Conservation (phyloP, 768 basidiomycete genomes). For the Strobilomyces confusus region DNA sequence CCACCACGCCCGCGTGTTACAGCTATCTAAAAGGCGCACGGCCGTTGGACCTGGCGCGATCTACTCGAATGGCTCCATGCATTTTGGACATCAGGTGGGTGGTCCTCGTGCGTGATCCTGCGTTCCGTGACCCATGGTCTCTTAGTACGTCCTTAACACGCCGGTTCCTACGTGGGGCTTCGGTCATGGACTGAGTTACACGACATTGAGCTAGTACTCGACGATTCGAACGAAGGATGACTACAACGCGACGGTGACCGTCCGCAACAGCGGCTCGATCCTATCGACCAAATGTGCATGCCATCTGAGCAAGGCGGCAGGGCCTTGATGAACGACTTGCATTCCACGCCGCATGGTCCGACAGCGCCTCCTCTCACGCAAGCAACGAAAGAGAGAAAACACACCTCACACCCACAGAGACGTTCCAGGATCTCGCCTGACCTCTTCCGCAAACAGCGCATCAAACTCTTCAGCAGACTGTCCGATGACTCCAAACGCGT, state of each 20-base stretch:
- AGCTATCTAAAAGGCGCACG: constrained; percentile 64
- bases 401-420: constrained; percentile 14
- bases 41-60: constrained; percentile 48
- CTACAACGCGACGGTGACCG: too few relatives aligned
- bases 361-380: background rate
- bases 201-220: constrained; percentile 21
- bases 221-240: too few relatives aligned
- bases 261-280: too few relatives aligned
- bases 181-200: constrained; percentile 22
- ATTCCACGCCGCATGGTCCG: constrained; percentile 1
- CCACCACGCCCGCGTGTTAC: constrained; percentile 64
- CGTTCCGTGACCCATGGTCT: background rate
- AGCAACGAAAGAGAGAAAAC: background rate
- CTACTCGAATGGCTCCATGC: constrained; percentile 27
- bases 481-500: constrained; percentile 90
- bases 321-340: background rate
- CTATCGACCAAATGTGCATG: constrained; percentile 7
- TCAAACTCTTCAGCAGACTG: constrained; percentile 81
- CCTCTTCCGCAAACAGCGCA: constrained; percentile 50
- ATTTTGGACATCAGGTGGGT: constrained; percentile 19
- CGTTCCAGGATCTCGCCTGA: constrained; percentile 1
- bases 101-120: background rate
- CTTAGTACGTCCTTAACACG: constrained; percentile 19
- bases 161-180: constrained; percentile 22
- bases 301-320: background rate